phyloP scores from a whole-genome alignment of 2,329 filamentous ascomycete species.

The Mycosphaerella sp. region DNA sequence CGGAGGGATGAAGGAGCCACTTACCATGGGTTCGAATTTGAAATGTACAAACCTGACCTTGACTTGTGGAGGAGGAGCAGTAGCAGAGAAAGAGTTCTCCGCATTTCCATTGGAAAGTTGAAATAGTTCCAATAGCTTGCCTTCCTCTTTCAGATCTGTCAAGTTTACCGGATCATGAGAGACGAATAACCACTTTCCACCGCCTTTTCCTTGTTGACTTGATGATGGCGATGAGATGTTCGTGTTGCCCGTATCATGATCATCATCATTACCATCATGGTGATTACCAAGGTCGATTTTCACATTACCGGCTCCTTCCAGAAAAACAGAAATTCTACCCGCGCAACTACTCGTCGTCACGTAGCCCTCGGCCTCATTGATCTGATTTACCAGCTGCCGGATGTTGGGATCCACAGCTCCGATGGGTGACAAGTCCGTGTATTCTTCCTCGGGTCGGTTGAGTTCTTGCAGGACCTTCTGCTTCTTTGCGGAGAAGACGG shows the following conservation, averaged over 20 bases:
- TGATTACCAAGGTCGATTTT: slow-evolving; percentile 1
- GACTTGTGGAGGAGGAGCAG: slow-evolving; percentile 1
- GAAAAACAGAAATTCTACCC: slow-evolving; percentile 77
- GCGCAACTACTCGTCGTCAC: slow-evolving; percentile 94
- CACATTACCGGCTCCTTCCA: slow-evolving; percentile 62
- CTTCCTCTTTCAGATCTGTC: slow-evolving; percentile 9
- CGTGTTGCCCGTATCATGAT: background rate
- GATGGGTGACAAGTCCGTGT: slow-evolving; percentile 82
- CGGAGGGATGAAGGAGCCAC: slow-evolving; percentile 26
- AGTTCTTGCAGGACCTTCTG: slow-evolving; percentile 65
- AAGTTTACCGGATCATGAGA: slow-evolving; percentile 65
- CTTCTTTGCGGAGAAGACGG: slow-evolving; percentile 50
- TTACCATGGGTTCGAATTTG: slow-evolving; percentile 92
- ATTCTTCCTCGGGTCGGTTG: slow-evolving; percentile 59
- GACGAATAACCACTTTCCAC: slow-evolving; percentile 79
- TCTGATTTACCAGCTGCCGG: slow-evolving; percentile 65
- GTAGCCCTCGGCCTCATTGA: slow-evolving; percentile 67
- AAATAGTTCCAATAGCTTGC: slow-evolving; percentile 18
- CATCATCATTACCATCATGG: background rate
- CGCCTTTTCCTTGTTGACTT: slow-evolving; percentile 61
- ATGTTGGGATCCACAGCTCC: slow-evolving; percentile 78
- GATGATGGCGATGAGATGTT: slow-evolving; percentile 47
- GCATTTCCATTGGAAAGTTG: slow-evolving; percentile 10
- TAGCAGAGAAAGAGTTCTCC: background rate
- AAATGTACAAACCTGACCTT: slow-evolving; percentile 58